Base-by-base conservation (phyloP, 805 yeast species). In the Kluyveromyces lactis region DNA sequence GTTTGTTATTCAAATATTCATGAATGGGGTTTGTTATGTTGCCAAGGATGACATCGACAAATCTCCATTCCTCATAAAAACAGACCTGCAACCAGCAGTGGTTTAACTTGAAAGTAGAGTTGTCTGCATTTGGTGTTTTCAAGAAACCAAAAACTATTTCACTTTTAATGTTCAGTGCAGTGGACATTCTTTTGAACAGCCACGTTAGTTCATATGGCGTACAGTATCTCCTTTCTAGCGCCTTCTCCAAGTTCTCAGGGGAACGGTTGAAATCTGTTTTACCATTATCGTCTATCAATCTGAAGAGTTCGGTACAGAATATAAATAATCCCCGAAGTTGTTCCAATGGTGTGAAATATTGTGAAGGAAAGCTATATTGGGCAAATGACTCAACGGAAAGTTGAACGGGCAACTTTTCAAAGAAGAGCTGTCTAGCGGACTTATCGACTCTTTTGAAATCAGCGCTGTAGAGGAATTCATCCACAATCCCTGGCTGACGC, bases 81-180 rank as follows among this genome's bases (percentile, higher is more conserved):
- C 81, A 58, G 1, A 87, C 78, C 1, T 95, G 77, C 40, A 86
- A 71, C 98, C 98, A 92, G 40, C 84, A 77, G 60, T 92, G 98
- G 52, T 87, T 86, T 27, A 79, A 57, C n/a, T 65, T 62, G 46
- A 69, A 72, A 26, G 55, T 58, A 26, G 44, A 35, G 40, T 53
- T 69, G 33, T 70, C 68, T 32, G 76, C 79, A 45, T 78, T 78
- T 7, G 95, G 95, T 18, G 79, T 74, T 55, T 89, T 86, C 63
- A 89, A 71, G 52, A 83, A 84, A 3, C 98, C 98, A 18, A 78
- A 64, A 2, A 92, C 77, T 1, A 86, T 69, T 44, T 84, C 92
- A 47, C 86, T 75, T 6, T 81, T 78, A 28, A 92, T 70, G 9
- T 81, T 79, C 36, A 89, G 64, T 0, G 80, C 69, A 39, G 73